These are phyloP conservation scores for Triticum monococcum DNA, from an alignment of 176 grass and related monocot species.

Conservation along the genomic window DNA sequence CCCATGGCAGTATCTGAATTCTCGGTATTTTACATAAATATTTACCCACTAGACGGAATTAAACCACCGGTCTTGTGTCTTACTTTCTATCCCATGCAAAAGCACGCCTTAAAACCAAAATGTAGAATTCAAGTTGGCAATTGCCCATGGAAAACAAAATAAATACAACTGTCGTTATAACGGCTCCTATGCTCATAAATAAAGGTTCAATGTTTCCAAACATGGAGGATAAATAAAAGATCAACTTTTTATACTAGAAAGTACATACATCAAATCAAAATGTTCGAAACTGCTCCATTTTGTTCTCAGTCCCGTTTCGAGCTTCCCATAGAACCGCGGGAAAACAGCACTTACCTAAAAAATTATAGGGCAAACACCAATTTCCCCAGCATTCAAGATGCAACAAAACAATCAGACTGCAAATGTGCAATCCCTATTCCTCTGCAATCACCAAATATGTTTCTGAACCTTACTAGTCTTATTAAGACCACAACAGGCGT, in stretches of 20 bases:
- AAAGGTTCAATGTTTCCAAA: background rate
- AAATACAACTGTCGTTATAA: background rate
- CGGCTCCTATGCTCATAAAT: background rate
- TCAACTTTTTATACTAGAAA: background rate
- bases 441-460: background rate
- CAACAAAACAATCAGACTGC: background rate
- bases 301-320: background rate
- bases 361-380: background rate
- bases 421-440: background rate
- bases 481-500: background rate
- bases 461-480: background rate
- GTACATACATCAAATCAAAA: background rate
- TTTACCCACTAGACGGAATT: background rate
- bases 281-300: background rate
- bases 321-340: background rate
- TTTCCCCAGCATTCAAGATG: background rate
- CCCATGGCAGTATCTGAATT: background rate
- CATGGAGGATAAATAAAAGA: background rate
- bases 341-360: background rate
- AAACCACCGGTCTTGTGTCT: background rate
- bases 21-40: background rate
- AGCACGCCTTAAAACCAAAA: background rate
- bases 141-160: background rate
- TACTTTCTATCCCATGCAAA: background rate
- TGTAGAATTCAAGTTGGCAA: conserved; percentile 12